A percentile compares a stretch with the other conserved stretches of the same genome.
These are phyloP conservation scores for Penicillium sp. DNA, from an alignment of 2,329 filamentous ascomycete genomes.

Conservation along the genomic window DNA sequence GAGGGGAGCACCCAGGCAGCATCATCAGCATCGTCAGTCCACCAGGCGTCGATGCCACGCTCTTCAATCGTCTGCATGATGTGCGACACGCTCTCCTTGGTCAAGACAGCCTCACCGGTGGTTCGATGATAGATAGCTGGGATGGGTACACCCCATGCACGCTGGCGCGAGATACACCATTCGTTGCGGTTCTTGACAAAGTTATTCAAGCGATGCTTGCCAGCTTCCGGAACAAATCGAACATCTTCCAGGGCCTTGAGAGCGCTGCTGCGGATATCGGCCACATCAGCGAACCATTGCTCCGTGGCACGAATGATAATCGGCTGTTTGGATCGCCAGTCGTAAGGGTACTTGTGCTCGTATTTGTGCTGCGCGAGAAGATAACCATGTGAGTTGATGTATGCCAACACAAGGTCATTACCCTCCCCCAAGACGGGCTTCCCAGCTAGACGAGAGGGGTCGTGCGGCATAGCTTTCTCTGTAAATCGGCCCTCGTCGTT, in stretches of 20 bases:
- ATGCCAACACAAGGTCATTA: constrained; percentile 67
- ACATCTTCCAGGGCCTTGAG: constrained; percentile 71
- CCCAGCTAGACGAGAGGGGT: constrained; percentile 69
- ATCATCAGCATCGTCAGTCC: constrained; percentile 78
- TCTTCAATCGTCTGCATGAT: constrained; percentile 78
- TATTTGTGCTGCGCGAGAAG: constrained; percentile 73
- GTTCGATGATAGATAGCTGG: constrained; percentile 78
- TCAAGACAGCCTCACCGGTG: constrained; percentile 75
- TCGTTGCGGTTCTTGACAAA: constrained; percentile 88
- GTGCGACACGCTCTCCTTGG: constrained; percentile 76
- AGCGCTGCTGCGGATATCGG: constrained; percentile 74
- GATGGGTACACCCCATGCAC: constrained; percentile 95
- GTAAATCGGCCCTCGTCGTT: constrained; percentile 83
- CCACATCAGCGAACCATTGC: constrained; percentile 97
- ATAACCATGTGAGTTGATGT: constrained; percentile 62
- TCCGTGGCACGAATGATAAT: constrained; percentile 90
- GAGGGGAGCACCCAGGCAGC: constrained; percentile 73
- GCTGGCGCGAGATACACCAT: constrained; percentile 97
- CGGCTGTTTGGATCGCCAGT: constrained; percentile 94
- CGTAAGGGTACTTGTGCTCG: constrained; percentile 93
- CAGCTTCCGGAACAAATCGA: constrained; percentile 75
- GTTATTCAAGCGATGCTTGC: constrained; percentile 74
- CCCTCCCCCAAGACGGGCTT: constrained; percentile 73
- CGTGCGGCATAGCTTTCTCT: constrained; percentile 71
- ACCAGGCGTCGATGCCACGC: constrained; percentile 91